Evolutionary conservation across 116 monocot species (phyloP).

Genomic region (Trichopus zeylanicus): DNA sequence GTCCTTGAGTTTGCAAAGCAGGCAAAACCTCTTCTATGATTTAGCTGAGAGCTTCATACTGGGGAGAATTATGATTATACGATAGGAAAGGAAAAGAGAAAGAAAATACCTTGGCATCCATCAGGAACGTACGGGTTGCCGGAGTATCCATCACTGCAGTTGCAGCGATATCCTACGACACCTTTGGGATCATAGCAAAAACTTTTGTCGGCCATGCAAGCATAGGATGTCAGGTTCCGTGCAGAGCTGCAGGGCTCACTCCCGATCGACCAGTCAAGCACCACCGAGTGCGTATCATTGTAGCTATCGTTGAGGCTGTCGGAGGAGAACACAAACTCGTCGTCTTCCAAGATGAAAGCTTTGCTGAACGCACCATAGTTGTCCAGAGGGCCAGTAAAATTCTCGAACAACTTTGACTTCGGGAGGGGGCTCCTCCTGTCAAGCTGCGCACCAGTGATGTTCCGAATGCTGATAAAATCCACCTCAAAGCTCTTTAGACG

Average conservation of each 20-base stretch:
- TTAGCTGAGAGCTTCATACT: too few relatives aligned
- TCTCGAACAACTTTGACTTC: neutral
- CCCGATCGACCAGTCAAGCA: slow-evolving; percentile 30
- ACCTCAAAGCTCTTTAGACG: neutral
- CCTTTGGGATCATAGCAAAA: slow-evolving; percentile 7
- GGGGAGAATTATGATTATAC: neutral
- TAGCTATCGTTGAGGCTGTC: neutral
- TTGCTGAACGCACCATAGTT: neutral
- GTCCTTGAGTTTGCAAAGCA: too few relatives aligned
- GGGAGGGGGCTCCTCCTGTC: neutral
- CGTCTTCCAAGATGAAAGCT: slow-evolving; percentile 10
- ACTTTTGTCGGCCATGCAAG: slow-evolving; percentile 13
- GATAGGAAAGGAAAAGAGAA: too few relatives aligned
- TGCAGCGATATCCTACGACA: slow-evolving; percentile 24
- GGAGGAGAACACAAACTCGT: slow-evolving; percentile 2
- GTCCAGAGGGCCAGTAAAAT: neutral
- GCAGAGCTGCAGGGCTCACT: slow-evolving; percentile 9
- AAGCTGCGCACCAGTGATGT: neutral
- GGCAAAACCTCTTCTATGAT: too few relatives aligned
- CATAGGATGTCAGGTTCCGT: neutral
- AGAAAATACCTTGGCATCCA: slow-evolving; percentile 18
- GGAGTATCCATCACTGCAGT: slow-evolving; percentile 8
- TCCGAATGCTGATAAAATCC: slow-evolving; percentile 4
- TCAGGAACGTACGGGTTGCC: slow-evolving; percentile 24
- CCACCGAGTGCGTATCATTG: neutral